Base-by-base conservation (phyloP, 805 yeast genomes). In the Groenewaldozyma tartarivorans region DNA sequence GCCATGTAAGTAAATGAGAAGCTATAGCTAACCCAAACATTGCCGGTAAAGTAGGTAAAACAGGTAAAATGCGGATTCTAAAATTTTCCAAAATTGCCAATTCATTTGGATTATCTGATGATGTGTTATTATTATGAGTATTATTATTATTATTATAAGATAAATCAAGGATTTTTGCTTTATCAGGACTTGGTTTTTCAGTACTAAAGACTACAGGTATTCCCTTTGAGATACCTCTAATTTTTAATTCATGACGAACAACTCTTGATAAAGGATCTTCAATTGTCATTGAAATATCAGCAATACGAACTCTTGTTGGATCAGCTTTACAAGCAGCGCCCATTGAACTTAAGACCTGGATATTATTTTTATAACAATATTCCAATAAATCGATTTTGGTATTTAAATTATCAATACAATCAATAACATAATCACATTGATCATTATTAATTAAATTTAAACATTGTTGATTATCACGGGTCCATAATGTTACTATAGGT, bases 321-420 rank as follows among this genome's bases (percentile, higher is more conserved):
- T 92, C 99, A 39, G 94, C 81, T 60, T 92, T 92, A 51, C 95
- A 81, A 3, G 96, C 95, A 1, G 99, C 97, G 20, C 99, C 99
- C 77, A 94, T 94, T 1, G 96, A 83, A 3, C 94, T 79, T 31
- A 92, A 73, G 24, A 87, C 81, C n/a, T 74, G 75, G 26, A 90
- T 57, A 1, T 69, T 60, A 34, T 75, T 63, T 15, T 69, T 67
- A 56, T 78, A 66, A 49, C 94, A 80, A 61, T 71, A 88, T 24
- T 79, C 78, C 49, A 92, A 65, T 39, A 92, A 66, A 54, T 92
- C 98, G 20, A 88, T 94, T 55, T 92, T 92, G n/a, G 97, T 88
- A 52, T 90, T 95, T 45, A 92, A 81, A 58, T 92, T 92, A 62
- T 92, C 99, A 50, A 92, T 92, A 64, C 97, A 92, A 57, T 92